These are phyloP conservation scores for Pyrenophora teres DNA, from an alignment of 2,329 filamentous ascomycete species.

Conservation along the genomic window DNA sequence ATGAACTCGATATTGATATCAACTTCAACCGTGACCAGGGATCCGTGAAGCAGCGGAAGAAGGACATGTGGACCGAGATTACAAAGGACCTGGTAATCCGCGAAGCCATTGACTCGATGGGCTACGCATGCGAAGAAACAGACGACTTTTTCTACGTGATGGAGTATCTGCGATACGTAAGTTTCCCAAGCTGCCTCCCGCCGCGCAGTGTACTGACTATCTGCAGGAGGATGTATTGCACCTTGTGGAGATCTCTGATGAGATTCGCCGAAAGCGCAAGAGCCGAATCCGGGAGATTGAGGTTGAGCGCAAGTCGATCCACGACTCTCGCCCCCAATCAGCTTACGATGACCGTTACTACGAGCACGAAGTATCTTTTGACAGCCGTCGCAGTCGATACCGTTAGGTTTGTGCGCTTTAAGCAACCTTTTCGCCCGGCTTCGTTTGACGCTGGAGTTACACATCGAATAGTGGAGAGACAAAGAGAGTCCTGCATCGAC, in stretches of 20 bases:
- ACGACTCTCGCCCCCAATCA: constrained; percentile 49
- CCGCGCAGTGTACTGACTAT: constrained; percentile 14
- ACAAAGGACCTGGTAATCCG: constrained; percentile 87
- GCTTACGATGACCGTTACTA: constrained; percentile 68
- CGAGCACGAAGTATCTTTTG: constrained; percentile 71
- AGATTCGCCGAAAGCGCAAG: constrained; percentile 71
- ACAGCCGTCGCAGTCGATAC: constrained; percentile 51
- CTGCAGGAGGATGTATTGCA: constrained; percentile 81
- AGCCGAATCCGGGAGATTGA: constrained; percentile 65
- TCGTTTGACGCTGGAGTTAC: constrained; percentile 7
- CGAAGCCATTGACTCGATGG: constrained; percentile 82
- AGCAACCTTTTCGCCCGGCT: constrained; percentile 5
- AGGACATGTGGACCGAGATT: constrained; percentile 89
- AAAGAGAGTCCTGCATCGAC: constrained; percentile 10
- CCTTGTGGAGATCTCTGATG: constrained; percentile 80
- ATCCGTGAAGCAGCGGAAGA: constrained; percentile 43
- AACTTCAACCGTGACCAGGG: constrained; percentile 61
- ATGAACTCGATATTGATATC: constrained; percentile 70
- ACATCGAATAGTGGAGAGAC: constrained; percentile 12
- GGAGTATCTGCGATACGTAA: constrained; percentile 84
- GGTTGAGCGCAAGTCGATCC: constrained; percentile 62
- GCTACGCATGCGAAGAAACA: constrained; percentile 90
- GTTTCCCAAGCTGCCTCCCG: constrained; percentile 46
- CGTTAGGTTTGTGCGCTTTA: constrained; percentile 26
- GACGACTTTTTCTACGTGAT: constrained; percentile 90